A percentile compares a stretch with the other conserved stretches of the same genome.
Conservation (phyloP, 192 early-diverging fungal species). For the Rhizophagus sp. region DNA sequence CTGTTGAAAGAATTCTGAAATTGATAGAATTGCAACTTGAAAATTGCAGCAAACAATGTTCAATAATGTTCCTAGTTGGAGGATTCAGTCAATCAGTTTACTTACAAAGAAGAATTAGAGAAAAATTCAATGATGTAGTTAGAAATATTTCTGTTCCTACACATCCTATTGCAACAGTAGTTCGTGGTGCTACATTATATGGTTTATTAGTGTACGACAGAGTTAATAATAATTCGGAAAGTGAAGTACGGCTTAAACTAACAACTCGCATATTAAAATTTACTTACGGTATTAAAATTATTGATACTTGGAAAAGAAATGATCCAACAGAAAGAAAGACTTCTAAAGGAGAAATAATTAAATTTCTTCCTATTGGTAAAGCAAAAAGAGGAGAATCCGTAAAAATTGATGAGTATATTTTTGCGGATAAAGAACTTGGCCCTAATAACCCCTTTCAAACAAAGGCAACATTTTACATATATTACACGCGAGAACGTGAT, state of each 20-base stretch:
- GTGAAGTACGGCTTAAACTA: too few species aligned
- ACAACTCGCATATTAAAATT: too few species aligned
- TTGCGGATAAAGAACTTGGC: background rate
- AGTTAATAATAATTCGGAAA: too few species aligned
- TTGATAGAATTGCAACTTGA: constrained; percentile 55
- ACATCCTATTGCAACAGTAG: too few species aligned
- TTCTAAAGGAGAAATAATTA: too few species aligned
- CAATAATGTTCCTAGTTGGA: constrained; percentile 58
- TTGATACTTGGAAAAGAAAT: too few species aligned
- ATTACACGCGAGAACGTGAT: background rate
- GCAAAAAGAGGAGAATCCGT: background rate
- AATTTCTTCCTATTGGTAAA: too few species aligned
- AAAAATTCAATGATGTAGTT: too few species aligned
- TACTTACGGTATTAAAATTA: too few species aligned
- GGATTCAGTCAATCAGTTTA: constrained; percentile 53
- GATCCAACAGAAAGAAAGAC: too few species aligned
- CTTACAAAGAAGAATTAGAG: too few species aligned
- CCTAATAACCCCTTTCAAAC: background rate
- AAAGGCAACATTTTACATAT: background rate
- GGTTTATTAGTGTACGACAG: constrained; percentile 18
- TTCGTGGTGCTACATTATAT: constrained; percentile 48
- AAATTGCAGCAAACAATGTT: constrained; percentile 35
- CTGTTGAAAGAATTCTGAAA: constrained; percentile 50
- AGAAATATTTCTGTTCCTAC: constrained; percentile 37
- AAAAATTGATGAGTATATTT: background rate